Base-by-base conservation (phyloP, 768 basidiomycete genomes). In the Dentipellis fragilis region DNA sequence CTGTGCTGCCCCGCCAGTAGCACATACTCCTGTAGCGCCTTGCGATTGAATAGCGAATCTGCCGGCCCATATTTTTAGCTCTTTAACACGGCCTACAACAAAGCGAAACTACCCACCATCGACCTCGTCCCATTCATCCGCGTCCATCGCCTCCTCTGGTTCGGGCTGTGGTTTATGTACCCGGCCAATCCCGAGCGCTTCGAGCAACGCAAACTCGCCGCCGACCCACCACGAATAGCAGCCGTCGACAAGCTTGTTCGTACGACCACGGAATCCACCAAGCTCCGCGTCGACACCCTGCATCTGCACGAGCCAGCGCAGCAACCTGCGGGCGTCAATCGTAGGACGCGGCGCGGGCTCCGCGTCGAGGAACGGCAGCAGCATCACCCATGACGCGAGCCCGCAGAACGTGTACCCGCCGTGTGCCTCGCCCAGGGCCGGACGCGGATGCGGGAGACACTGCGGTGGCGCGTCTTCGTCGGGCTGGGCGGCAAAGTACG, bases 171-270 rank as follows among this genome's bases (percentile, higher is more conserved):
- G 29, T 29, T 6, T 29, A 29, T 29, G 29, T 29, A 29, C 6
- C 29, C 29, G 29, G 29, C 29, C 29, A 6, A 78, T 16, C 63
- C 75, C 54, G 57, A 83, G 63, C 23, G 80, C 81, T 56, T 89
- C 89, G 0, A 96, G 70, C 8, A 97, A 71, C 0, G 80, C 76
- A 65, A 96, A 90, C 14, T 87, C 78, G 0, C 94, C 94, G 1
- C 91, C 96, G 21, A 92, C 89, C 96, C 95, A 99, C 96, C 96
- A 99, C n/a, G 88, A 85, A 69, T 99, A 99, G 69, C 96, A 99
- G 4, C 95, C 96, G 64, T 99, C 96, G 0, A 99, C 95, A n/a
- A 99, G 79, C 68, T 99, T 99, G 68, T 98, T 99, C 60, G 92
- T 91, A 53, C 96, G 75, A 0, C 96, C 96, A 54, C 78, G 79